Evolutionary conservation across 1,139 yeast species (phyloP).

Genomic region (Pneumocystis wakefieldiae): DNA sequence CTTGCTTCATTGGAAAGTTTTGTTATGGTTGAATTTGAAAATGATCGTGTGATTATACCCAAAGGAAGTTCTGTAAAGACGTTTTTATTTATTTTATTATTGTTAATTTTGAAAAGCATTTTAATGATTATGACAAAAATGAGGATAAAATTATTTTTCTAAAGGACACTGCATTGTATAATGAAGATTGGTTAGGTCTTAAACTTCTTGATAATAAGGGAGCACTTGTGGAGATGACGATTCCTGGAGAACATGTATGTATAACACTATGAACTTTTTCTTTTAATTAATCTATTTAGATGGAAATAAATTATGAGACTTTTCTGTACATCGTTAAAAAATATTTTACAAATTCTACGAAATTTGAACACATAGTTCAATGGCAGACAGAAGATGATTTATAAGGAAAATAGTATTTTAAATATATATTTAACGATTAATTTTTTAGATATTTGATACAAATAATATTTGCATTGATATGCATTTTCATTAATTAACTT

Average conservation of each 20-base stretch:
- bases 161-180: constrained; percentile 36
- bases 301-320: background rate
- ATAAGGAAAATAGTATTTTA: background rate
- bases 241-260: constrained; percentile 56
- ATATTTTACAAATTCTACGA: background rate
- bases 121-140: constrained; percentile 38
- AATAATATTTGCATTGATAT: background rate
- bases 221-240: constrained; percentile 34
- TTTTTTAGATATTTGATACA: background rate
- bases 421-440: background rate
- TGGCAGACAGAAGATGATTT: background rate
- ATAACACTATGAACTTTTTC: constrained; percentile 26
- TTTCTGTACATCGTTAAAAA: background rate
- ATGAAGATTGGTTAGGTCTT: constrained; percentile 46
- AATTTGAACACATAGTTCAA: background rate
- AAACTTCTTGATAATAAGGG: constrained; percentile 30
- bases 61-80: constrained; percentile 29
- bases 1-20: constrained; percentile 35
- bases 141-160: constrained; percentile 35
- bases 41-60: constrained; percentile 58
- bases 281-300: background rate
- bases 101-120: constrained; percentile 23
- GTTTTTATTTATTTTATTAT: background rate
- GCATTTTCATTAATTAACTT: background rate
- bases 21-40: constrained; percentile 43